phyloP scores from a whole-genome alignment of 352 stramenopile genomes.

The Peronospora tabacina region DNA sequence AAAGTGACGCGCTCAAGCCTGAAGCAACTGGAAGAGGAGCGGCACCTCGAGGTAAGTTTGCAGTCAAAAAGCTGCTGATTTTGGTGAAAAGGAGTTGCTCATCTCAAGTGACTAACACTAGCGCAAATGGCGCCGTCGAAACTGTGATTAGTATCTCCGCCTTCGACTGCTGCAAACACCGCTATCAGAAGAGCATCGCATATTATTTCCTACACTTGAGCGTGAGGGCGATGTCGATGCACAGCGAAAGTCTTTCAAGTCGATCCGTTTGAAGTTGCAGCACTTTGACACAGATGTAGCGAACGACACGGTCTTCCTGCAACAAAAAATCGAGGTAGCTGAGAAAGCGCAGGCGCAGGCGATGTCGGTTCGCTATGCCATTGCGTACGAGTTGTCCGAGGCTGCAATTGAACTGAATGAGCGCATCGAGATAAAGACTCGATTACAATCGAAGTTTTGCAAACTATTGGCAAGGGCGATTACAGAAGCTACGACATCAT shows the following conservation, averaged over 20 bases:
- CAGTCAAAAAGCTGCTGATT: no score
- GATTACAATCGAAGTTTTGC: constrained; percentile 41
- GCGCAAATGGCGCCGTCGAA: neutral
- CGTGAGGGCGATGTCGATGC: constrained; percentile 26
- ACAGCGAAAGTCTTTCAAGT: constrained; percentile 38
- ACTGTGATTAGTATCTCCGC: constrained; percentile 54
- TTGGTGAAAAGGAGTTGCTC: no score
- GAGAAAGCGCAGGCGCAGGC: constrained; percentile 50
- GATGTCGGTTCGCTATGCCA: constrained; percentile 40
- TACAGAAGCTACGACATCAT: constrained; percentile 38
- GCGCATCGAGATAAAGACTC: constrained; percentile 33
- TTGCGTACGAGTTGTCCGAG: constrained; percentile 59
- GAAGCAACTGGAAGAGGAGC: constrained; percentile 53
- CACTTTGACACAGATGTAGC: constrained; percentile 59
- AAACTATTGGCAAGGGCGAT: constrained; percentile 39
- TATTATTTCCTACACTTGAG: constrained; percentile 67
- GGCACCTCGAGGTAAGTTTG: constrained; percentile 48
- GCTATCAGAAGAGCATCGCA: constrained; percentile 49
- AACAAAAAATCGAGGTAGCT: constrained; percentile 67
- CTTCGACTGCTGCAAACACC: constrained; percentile 56
- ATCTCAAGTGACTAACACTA: neutral
- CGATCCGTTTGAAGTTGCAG: constrained; percentile 55
- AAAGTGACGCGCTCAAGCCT: constrained; percentile 64
- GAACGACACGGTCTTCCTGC: constrained; percentile 59
- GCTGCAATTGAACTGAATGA: constrained; percentile 59